Evolutionary conservation across 1,284 basidiomycete species (phyloP), one percentile per base, ranked within the genome.

Genomic region (Rhodotorula sp.): DNA sequence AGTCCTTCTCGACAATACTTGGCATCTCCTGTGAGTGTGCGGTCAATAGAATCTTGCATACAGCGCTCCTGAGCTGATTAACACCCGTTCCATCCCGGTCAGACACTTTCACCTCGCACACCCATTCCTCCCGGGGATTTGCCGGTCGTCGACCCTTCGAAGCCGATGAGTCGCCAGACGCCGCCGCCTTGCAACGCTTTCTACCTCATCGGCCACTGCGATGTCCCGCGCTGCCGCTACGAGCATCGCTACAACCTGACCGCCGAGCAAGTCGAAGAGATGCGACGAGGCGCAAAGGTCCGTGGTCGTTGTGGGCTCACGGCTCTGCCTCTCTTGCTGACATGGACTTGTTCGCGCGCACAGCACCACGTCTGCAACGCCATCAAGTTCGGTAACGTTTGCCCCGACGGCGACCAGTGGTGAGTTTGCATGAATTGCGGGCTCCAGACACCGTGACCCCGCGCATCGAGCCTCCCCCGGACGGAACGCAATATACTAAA

Each of bases 61-160:
- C 38, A 12, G 38, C 38, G 38, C 38, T 43, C 38, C 15, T 47
- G 2, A 10, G 19, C 23, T 58, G 34, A 38, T 16, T 19, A 5
- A n/a, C 57, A 2, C 3, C 7, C 14, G 1, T 14, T 43, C 2
- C 7, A n/a, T 16, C 21, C 16, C 57, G 34, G 31, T 8, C 57
- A 38, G 34, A 43, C 55, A 18, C 15, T 56, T 8, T 23, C 57
- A 14, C 12, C 28, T 1, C 34, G 57, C 10, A 23, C 38, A 23
- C 57, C 23, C 34, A 23, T 23, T n/a, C 14, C 34, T 19, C 31
- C 57, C 12, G n/a, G 18, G n/a, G 61, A 64, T 2, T 4, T 70
- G n/a, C 63, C 64, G 50, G 62, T 56, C 58, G 76, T 62, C 75
- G 77, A 79, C 65, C 74, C 75, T 12, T 70, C 72, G 1, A 75